Evolutionary conservation across 2,329 filamentous ascomycete species (phyloP), one percentile per base, ranked within the genome.

Genomic region (Madurella mycetomatis): DNA sequence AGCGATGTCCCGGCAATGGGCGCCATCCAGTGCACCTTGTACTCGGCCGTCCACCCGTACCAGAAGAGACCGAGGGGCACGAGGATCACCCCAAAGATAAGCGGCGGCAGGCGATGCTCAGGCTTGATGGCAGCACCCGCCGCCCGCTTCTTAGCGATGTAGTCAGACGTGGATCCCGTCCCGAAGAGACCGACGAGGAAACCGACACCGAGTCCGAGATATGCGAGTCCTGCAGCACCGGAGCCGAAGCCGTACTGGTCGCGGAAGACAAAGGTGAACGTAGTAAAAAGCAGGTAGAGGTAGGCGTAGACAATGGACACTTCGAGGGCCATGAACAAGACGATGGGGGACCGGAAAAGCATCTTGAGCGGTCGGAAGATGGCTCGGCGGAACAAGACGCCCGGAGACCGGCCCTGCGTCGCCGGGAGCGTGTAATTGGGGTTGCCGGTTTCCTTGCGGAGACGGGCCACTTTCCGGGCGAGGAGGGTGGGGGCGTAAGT

Each of bases 241-340:
- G 71, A 32, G 58, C 70, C 69, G 55, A 80, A 80, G 13, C 66
- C 67, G 34, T 47, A 46, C 11, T 18, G 19, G n/a, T 65, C 64
- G 53, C 72, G 65, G 56, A 80, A 80, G 30, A 78, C 74, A 5
- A 72, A 69, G 12, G 77, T 71, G 56, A 79, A 74, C n/a, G 76
- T 77, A 54, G 76, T 78, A 65, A 78, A 79, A 60, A 80, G 73
- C 15, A 81, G 69, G 60, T 80, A 80, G 30, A 79, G 69, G 43
- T 73, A 73, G 41, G 76, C 76, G 58, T 79, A 79, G 39, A 71
- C 69, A 58, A 79, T 77, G 40, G 77, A 73, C 34, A 76, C 72
- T 65, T 78, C 78, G 7, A 76, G 52, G 1, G 73, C 74, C 31
- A 78, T 65, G 31, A 71, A 62, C 25, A 75, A 66, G 37, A 80